These are phyloP conservation scores for Jatropha multifida DNA, from an alignment of 441 rosid genomes.

Conservation along the genomic window DNA sequence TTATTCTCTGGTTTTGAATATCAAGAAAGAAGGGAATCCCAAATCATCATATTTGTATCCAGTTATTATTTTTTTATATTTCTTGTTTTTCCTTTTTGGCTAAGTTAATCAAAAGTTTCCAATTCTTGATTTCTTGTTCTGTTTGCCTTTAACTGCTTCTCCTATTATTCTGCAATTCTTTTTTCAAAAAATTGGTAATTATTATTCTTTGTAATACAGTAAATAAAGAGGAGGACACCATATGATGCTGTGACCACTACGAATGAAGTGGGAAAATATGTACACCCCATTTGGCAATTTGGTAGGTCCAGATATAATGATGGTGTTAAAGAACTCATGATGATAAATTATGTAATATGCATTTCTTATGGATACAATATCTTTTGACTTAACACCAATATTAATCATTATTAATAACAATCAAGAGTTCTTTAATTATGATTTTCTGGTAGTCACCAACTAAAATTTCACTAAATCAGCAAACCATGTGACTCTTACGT, in stretches of 20 bases:
- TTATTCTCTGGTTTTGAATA: slow-evolving; percentile 21
- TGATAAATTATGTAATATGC: slow-evolving; percentile 19
- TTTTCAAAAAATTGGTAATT: neutral
- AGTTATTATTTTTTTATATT: too few species aligned
- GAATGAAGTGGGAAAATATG: slow-evolving; percentile 18
- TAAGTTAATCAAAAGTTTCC: slow-evolving; percentile 13
- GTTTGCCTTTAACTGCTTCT: neutral
- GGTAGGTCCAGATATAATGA: slow-evolving; percentile 37
- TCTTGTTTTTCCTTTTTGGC: neutral
- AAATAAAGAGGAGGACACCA: neutral
- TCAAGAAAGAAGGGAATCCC: slow-evolving; percentile 9
- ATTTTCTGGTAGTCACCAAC: slow-evolving; percentile 12
- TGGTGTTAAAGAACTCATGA: slow-evolving; percentile 33
- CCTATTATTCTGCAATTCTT: neutral
- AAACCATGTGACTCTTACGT: neutral
- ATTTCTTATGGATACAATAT: slow-evolving; percentile 18
- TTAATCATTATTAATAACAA: slow-evolving; percentile 1
- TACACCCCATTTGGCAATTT: slow-evolving; percentile 13
- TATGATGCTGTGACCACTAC: slow-evolving; percentile 13
- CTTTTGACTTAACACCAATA: slow-evolving; percentile 16
- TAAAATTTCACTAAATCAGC: slow-evolving; percentile 3
- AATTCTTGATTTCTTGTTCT: neutral
- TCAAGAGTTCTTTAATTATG: slow-evolving; percentile 5
- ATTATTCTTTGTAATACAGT: neutral
- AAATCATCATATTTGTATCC: neutral